Percentiles rank a stretch among this genome's conserved stretches.
Evolutionary conservation across 1,284 basidiomycete genomes (phyloP).

Genomic region (Rhodotorula sp.): DNA sequence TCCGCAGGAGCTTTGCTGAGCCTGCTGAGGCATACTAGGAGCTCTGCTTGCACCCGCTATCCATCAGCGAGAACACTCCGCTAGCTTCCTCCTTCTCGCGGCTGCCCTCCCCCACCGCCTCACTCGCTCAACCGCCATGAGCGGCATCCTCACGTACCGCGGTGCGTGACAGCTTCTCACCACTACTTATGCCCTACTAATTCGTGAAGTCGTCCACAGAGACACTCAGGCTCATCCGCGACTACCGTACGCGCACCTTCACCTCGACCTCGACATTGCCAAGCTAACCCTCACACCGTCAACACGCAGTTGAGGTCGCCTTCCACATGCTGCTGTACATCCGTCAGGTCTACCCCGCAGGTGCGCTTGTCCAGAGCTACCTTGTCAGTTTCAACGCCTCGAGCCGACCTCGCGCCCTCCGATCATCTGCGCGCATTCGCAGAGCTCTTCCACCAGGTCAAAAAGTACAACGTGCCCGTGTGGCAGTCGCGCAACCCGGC

Average conservation of each 20-base stretch:
- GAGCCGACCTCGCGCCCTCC: neutral
- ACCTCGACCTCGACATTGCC: neutral
- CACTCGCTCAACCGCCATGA: neutral
- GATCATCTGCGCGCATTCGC: neutral
- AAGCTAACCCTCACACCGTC: neutral
- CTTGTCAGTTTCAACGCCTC: neutral
- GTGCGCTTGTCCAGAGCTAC: constrained; percentile 20
- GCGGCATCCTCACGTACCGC: constrained; percentile 12
- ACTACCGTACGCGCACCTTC: constrained; percentile 39
- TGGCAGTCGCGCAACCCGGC: constrained; percentile 87
- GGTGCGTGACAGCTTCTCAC: neutral
- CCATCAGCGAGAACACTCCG: no score
- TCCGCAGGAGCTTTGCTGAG: no score
- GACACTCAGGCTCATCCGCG: constrained; percentile 33
- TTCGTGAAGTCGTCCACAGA: constrained; percentile 8
- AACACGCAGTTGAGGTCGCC: constrained; percentile 76
- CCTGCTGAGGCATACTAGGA: no score
- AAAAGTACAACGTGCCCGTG: constrained; percentile 84
- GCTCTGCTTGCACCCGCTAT: no score
- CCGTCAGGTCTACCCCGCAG: constrained; percentile 79
- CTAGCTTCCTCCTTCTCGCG: neutral
- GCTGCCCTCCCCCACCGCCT: neutral
- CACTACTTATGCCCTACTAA: neutral
- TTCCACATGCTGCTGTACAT: constrained; percentile 89
- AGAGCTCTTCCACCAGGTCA: constrained; percentile 79